A percentile compares a stretch with the other conserved stretches of the same genome.
These are phyloP conservation scores for Jatropha podagrica DNA, from an alignment of 441 rosid species.

Conservation along the genomic window DNA sequence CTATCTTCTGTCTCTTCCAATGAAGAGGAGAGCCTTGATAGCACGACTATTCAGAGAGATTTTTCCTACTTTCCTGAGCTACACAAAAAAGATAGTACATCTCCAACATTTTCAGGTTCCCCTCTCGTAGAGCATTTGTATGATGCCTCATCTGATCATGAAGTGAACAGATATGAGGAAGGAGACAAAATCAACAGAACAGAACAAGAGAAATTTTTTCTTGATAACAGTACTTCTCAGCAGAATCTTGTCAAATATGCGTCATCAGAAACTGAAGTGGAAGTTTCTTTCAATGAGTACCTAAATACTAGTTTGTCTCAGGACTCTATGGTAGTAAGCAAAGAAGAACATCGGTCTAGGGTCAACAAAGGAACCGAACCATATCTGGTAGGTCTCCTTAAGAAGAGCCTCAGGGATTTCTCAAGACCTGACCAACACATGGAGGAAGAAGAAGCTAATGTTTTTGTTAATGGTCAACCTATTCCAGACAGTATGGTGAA, in stretches of 20 bases:
- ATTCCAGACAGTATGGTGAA: constrained; percentile 52
- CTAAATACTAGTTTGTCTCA: constrained; percentile 45
- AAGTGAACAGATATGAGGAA: constrained; percentile 40
- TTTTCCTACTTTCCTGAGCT: constrained; percentile 29
- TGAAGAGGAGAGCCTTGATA: constrained; percentile 52
- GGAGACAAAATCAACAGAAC: constrained; percentile 59
- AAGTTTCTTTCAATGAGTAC: constrained; percentile 49
- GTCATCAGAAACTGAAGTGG: constrained; percentile 59
- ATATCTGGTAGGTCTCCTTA: constrained; percentile 52
- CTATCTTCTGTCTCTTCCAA: constrained; percentile 40
- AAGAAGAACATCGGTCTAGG: constrained; percentile 43
- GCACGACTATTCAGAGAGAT: constrained; percentile 33
- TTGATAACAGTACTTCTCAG: constrained; percentile 27
- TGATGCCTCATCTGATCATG: constrained; percentile 42
- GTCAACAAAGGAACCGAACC: constrained; percentile 48
- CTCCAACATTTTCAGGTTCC: constrained; percentile 42
- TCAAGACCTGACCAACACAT: constrained; percentile 49
- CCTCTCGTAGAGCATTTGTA: constrained; percentile 49
- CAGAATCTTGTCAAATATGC: constrained; percentile 50
- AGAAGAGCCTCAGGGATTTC: constrained; percentile 68
- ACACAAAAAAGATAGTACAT: constrained; percentile 27
- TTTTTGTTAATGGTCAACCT: constrained; percentile 66
- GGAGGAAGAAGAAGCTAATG: constrained; percentile 41
- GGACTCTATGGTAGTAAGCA: constrained; percentile 49
- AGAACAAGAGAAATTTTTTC: constrained; percentile 46